phyloP scores from a whole-genome alignment of 2,329 filamentous ascomycete genomes.

The Stenocarpella maydis region DNA sequence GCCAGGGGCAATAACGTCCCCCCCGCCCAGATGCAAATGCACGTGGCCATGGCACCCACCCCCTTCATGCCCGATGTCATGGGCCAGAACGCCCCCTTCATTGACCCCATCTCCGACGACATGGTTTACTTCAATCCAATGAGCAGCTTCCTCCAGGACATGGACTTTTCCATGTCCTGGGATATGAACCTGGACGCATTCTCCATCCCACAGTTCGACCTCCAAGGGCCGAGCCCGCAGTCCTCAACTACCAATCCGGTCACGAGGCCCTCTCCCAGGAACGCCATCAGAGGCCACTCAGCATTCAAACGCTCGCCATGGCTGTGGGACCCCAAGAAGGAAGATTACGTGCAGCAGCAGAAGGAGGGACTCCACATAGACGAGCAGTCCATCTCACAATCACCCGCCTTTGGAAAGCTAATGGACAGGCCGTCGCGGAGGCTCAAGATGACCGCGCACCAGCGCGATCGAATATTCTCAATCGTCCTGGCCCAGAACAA shows the following conservation, averaged over 20 bases:
- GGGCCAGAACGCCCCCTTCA: conserved; percentile 22
- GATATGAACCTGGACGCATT: conserved; percentile 45
- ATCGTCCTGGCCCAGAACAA: conserved; percentile 40
- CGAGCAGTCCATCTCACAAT: conserved; percentile 37
- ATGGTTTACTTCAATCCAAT: conserved; percentile 42
- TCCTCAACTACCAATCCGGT: conserved; percentile 39
- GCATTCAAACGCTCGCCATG: conserved; percentile 47
- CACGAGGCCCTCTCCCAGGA: conserved; percentile 32
- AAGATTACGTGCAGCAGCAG: conserved; percentile 41
- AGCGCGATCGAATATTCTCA: conserved; percentile 42
- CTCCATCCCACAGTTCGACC: conserved; percentile 42
- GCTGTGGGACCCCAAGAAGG: conserved; percentile 45
- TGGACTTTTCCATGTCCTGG: conserved; percentile 45
- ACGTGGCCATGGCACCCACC: conserved; percentile 13
- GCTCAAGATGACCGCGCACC: conserved; percentile 37
- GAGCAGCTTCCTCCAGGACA: conserved; percentile 43
- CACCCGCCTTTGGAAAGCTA: conserved; percentile 37
- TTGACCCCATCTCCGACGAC: conserved; percentile 41
- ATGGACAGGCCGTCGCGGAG: conserved; percentile 31
- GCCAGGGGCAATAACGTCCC: conserved; percentile 15
- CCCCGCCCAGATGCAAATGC: conserved; percentile 5
- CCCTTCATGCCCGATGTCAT: conserved; percentile 25
- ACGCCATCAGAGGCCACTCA: conserved; percentile 40
- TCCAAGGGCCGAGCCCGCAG: conserved; percentile 41
- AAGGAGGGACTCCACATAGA: conserved; percentile 40